Evolutionary conservation across 441 rosid genomes (phyloP).

Genomic region (Omphalea diandra): DNA sequence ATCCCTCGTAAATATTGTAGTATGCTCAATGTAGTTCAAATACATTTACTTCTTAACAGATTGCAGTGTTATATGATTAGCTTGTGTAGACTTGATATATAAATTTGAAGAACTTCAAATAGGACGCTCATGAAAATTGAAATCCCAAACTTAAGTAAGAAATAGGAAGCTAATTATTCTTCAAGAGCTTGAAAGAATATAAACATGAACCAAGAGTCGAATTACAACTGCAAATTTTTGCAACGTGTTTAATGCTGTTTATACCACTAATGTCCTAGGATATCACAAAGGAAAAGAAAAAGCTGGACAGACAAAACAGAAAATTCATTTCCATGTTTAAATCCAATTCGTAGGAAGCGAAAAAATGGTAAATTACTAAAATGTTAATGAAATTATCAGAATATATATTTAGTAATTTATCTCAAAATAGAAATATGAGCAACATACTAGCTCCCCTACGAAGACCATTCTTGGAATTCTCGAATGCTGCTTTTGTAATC

Average conservation of each 20-base stretch:
- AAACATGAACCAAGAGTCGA: neutral
- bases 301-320: neutral
- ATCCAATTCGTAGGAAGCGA: neutral
- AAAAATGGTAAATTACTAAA: no score
- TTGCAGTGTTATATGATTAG: no score
- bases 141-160: neutral
- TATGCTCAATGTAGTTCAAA: neutral
- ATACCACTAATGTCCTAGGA: no score
- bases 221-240: neutral
- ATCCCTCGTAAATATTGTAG: neutral
- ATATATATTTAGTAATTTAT: no score
- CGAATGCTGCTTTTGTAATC: constrained; percentile 66
- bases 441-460: constrained; percentile 77
- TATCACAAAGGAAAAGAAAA: no score
- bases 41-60: neutral
- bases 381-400: no score
- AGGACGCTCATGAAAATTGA: neutral
- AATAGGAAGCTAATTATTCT: neutral
- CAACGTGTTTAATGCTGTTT: neutral
- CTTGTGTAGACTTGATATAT: no score
- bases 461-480: constrained; percentile 55
- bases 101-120: neutral
- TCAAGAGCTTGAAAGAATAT: neutral
- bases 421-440: constrained; percentile 3
- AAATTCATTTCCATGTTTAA: neutral